phyloP scores from a whole-genome alignment of 495 filamentous ascomycete genomes.

The Tuber microsphaerosporum region DNA sequence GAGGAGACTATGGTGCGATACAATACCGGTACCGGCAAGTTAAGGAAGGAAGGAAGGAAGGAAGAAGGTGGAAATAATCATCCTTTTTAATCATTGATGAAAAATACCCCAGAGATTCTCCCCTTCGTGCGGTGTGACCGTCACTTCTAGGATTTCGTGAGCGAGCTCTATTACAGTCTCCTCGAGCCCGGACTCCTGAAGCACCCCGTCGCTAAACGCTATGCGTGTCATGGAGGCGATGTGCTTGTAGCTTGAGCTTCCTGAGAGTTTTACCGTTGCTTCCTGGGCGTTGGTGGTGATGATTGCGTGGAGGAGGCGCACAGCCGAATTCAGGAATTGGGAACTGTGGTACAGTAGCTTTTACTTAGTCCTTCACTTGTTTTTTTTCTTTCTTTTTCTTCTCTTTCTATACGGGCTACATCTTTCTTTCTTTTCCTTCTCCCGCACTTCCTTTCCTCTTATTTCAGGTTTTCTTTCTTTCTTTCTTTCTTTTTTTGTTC shows the following conservation, averaged over 20 bases:
- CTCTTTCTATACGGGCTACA: neutral
- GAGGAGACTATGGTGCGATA: neutral
- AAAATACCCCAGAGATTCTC: conserved; percentile 57
- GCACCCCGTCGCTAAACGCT: conserved; percentile 58
- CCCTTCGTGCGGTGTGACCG: conserved; percentile 63
- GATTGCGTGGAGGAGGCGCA: conserved; percentile 57
- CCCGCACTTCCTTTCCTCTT: conserved; percentile 2
- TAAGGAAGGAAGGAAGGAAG: neutral
- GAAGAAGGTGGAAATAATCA: neutral
- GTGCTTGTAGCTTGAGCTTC: conserved; percentile 55
- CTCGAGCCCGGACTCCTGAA: conserved; percentile 59
- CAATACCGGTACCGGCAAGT: neutral
- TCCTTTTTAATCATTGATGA: conserved; percentile 9
- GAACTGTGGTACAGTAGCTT: conserved; percentile 32
- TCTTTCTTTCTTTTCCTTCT: conserved; percentile 4
- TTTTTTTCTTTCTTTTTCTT: neutral
- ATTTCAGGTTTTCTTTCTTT: conserved; percentile 5
- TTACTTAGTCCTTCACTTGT: neutral
- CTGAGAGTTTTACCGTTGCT: conserved; percentile 53
- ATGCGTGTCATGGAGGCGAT: conserved; percentile 59
- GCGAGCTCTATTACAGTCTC: conserved; percentile 62
- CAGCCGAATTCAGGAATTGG: conserved; percentile 54
- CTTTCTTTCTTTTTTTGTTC: neutral
- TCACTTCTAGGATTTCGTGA: conserved; percentile 57
- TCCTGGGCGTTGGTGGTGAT: conserved; percentile 47